Evolutionary conservation across 768 basidiomycete species (phyloP).

Genomic region (Solioccasus polychromus): DNA sequence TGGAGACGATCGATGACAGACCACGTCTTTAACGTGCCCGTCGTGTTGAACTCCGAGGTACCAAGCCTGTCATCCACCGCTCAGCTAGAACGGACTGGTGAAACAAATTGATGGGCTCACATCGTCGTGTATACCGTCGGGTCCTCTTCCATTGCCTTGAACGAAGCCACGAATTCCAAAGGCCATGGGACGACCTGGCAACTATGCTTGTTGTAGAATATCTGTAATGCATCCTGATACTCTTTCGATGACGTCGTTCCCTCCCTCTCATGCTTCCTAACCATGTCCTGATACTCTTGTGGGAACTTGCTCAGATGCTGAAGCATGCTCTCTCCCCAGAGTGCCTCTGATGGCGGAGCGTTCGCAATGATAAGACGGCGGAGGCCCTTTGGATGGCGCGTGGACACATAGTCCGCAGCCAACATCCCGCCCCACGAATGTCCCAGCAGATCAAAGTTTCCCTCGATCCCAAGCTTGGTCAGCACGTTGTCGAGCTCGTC

Average conservation of each 20-base stretch:
- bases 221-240: conserved; percentile 28
- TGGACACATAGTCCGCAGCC: conserved; percentile 38
- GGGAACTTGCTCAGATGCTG: conserved; percentile 26
- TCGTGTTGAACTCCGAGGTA: conserved; percentile 33
- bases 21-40: conserved; percentile 44
- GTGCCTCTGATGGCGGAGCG: conserved; percentile 28
- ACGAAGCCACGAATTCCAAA: conserved; percentile 22
- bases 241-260: conserved; percentile 30
- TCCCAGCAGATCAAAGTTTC: conserved; percentile 45
- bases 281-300: conserved; percentile 18
- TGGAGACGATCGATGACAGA: conserved; percentile 40
- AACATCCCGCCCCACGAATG: conserved; percentile 63
- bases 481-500: conserved; percentile 53
- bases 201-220: conserved; percentile 32
- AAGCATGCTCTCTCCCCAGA: conserved; percentile 26
- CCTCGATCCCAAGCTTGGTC: conserved; percentile 36
- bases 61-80: conserved; percentile 2
- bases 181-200: conserved; percentile 34
- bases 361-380: conserved; percentile 35
- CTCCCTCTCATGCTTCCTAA: conserved; percentile 31
- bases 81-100: background rate
- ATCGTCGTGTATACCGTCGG: conserved; percentile 33
- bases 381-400: conserved; percentile 38
- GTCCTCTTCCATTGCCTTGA: conserved; percentile 28
- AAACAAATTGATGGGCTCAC: conserved; percentile 22